Evolutionary conservation across 306 rosid genomes (phyloP), one percentile per base, ranked within the genome.

Genomic region (Vigna unguiculata): DNA sequence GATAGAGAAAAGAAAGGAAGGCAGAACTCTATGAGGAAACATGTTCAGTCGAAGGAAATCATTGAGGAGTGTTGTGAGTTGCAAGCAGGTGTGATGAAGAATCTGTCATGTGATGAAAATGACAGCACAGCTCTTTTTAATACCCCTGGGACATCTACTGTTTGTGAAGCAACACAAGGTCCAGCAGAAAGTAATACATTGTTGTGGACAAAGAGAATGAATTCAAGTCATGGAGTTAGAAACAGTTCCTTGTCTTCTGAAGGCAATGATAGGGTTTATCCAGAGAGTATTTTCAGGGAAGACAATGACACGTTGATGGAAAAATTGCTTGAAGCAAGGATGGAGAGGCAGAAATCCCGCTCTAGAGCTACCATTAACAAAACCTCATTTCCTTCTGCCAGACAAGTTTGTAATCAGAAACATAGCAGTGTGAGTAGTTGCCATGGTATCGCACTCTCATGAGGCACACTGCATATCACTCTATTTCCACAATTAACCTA

Each of bases 281-380:
- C 82, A 17, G 87, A 83, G 49, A 86, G 69, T 68, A 74, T 68
- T 24, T 81, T 81, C 88, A 72, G 52, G 72, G 86, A 78, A 77
- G 90, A 91, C 28, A 82, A 83, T 74, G 77, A 85, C 78, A 79
- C 90, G 14, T 79, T 89, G 85, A 83, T 89, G 97, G 89, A 87
- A 78, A 88, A 91, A 51, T 74, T 91, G 71, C 80, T 91, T 69
- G 91, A 83, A 82, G 97, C 93, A 46, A 86, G 95, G 82, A 67
- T 85, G 61, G 90, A 88, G 77, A 78, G 67, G 41, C 82, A 81
- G 69, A 79, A 59, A 17, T 77, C 78, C 47, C 75, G 69, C 51
- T 53, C 75, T 12, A 85, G 68, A 34, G 19, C 51, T 40, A 59
- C 60, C 48, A 77, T 52, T 52, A 59, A 64, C 48, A 79, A 69